Percentiles rank a stretch among this genome's conserved stretches.
phyloP scores from a whole-genome alignment of 108 stramenopile species.

The Aurantiochytrium sp. region DNA sequence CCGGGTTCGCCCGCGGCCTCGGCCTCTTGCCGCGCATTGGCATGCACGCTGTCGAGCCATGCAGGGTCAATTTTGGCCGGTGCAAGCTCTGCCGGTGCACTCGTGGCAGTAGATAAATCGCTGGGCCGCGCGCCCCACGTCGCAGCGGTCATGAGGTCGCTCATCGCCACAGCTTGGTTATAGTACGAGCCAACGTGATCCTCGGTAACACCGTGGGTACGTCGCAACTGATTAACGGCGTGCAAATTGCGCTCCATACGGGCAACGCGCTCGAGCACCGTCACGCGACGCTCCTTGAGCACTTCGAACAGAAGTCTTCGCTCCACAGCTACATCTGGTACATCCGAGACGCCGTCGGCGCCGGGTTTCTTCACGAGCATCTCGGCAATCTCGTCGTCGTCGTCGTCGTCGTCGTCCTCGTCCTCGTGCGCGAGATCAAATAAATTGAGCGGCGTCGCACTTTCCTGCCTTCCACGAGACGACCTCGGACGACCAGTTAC shows the following conservation, averaged over 20 bases:
- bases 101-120: neutral
- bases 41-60: neutral
- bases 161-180: neutral
- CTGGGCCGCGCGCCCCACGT: neutral
- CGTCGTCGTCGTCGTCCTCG: neutral
- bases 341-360: neutral
- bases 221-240: neutral
- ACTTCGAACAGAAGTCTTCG: neutral
- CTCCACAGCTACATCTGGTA: neutral
- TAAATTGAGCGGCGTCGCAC: neutral
- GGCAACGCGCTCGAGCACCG: neutral
- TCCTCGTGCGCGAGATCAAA: neutral
- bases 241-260: neutral
- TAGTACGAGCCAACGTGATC: neutral
- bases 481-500: too few species aligned
- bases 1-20: neutral
- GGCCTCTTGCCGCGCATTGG: neutral
- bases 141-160: neutral
- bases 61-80: neutral
- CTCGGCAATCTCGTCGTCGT: neutral
- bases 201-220: neutral
- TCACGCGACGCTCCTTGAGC: neutral
- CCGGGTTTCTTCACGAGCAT: neutral
- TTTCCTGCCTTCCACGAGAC: too few species aligned
- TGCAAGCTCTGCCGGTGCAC: neutral